Conservation (phyloP, 2,329 filamentous ascomycete genomes). For the Phaeosphaeriaceae sp. region DNA sequence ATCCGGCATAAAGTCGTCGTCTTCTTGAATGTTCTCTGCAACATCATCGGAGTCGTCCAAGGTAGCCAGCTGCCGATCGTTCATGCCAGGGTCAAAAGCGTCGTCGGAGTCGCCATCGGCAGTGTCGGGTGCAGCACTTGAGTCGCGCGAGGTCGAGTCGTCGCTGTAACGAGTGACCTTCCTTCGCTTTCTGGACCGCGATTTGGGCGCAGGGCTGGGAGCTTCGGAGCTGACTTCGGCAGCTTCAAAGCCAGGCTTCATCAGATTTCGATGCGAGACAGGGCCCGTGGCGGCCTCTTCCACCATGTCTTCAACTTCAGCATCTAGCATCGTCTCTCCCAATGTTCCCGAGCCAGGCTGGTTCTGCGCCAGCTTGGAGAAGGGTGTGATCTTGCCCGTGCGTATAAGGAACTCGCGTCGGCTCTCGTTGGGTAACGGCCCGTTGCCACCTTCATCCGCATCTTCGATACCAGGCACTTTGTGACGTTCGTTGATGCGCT, state of each 20-base stretch:
- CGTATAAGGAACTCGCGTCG: constrained; percentile 90
- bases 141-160: constrained; percentile 18
- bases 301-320: constrained; percentile 73
- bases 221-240: constrained; percentile 37
- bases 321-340: constrained; percentile 80
- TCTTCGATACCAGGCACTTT: constrained; percentile 59
- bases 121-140: constrained; percentile 24
- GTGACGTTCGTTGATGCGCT: constrained; percentile 80
- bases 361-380: constrained; percentile 77
- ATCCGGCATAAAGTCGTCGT: constrained; percentile 34
- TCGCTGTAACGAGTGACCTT: constrained; percentile 28
- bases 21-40: constrained; percentile 43
- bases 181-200: constrained; percentile 52
- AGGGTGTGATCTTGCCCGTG: constrained; percentile 97
- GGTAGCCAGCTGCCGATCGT: constrained; percentile 50
- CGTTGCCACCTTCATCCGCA: constrained; percentile 58
- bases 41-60: constrained; percentile 50
- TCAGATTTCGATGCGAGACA: constrained; percentile 57
- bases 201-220: constrained; percentile 36
- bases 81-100: constrained; percentile 50
- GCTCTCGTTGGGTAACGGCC: constrained; percentile 78
- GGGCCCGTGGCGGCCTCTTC: constrained; percentile 52
- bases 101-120: constrained; percentile 50
- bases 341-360: constrained; percentile 72
- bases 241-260: constrained; percentile 57